Base-by-base conservation (phyloP, 192 early-diverging fungal species). In the Podila epicladia region DNA sequence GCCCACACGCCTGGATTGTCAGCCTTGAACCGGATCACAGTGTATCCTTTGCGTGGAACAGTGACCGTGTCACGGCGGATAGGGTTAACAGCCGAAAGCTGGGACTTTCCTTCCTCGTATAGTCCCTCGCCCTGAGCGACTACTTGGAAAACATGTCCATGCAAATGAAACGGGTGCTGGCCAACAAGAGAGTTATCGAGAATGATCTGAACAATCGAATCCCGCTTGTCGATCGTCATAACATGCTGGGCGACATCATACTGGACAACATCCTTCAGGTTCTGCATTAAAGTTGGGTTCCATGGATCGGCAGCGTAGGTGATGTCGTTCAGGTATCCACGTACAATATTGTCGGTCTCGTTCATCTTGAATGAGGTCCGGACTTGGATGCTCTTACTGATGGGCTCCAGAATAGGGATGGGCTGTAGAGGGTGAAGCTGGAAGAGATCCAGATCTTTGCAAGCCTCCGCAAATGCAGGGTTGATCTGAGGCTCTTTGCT, bases 1-100 rank as follows among this genome's bases (percentile, higher is more conserved):
- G 72, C 48, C 86, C 86, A 87, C 19, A 79, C 71, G 32, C 86
- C 86, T 7, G 86, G 84, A 49, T 85, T 87, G 64, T 89, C 85
- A 49, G 69, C 75, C 58, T 77, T 73, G 74, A 85, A 82, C 32
- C 83, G 73, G 57, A 85, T 75, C 29, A 82, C 74, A n/a, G 69
- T 69, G 50, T 69, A 87, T 45, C 83, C 78, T 58, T 45, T 12
- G 15, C 58, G 32, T 5, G 86, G 84, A 2, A 83, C 71, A 13
- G 82, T 87, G 38, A 66, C 59, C 2, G 84, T 87, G 48, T 87
- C 84, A 29, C 86, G 62, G 4, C 82, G 29, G 1, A 85, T 38
- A 8, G 86, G 84, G 50, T 85, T 73, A 37, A 70, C 33, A 3
- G 72, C 58, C 55, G 82, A 84, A 28, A 82, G 61, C 0, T 24